Base-by-base conservation (phyloP, 2,329 filamentous ascomycete species). In the Xylariaceae sp. region DNA sequence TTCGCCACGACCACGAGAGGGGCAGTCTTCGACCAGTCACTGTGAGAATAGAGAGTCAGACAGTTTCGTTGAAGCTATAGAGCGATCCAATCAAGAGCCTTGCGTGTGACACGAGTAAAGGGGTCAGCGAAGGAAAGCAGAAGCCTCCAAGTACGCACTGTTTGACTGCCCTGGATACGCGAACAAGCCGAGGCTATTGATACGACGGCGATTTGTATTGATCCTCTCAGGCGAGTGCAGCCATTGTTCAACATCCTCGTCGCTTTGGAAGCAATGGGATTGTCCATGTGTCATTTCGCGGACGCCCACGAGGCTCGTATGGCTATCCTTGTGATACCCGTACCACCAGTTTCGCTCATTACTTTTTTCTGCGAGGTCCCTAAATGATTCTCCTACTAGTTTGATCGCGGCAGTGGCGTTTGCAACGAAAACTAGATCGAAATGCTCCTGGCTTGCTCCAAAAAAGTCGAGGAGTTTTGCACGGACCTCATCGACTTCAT, bases 331-430 rank as follows among this genome's bases (percentile, higher is more conserved):
- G 63, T 85, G 82, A 55, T 83, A 82, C 14, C 76, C 77, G 60
- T 81, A 84, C 71, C 76, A 77, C 61, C 83, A 81, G 15, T 68
- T 60, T 42, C 69, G 62, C 39, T 71, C 63, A 45, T 69, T 66
- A 11, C 68, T 75, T 56, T 70, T 75, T 63, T 71, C 74, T 2
- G 75, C 72, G 22, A 79, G 68, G 56, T 81, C 78, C 27, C 74
- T 70, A 57, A 84, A 80, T 32, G 72, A 73, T 42, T 83, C 82
- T 39, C 74, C 75, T 12, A 67, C 65, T 17, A 96, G 71, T 68
- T 96, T 97, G 61, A 96, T 86, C 6, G 85, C 91, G 3, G 91
- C 90, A 0, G 92, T 97, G 17, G 92, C 88, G 68, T 97, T 97
- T 33, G 90, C 84, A 22, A 95, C 89, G 65, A 97, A 97, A 1